Conservation (phyloP, 768 basidiomycete genomes). For the Amanita molliuscula region DNA sequence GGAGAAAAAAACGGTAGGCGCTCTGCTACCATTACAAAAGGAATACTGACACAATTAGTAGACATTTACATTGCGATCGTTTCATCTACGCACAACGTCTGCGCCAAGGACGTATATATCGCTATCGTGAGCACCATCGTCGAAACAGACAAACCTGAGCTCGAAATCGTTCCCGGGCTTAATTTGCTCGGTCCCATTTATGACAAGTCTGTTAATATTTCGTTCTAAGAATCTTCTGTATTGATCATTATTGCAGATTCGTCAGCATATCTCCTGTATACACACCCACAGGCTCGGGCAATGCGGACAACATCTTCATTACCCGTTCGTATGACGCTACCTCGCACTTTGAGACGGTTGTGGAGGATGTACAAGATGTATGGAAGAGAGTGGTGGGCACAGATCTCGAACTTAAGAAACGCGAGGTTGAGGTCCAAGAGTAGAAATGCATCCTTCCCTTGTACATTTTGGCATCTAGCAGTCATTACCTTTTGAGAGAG, state of each 20-base stretch:
- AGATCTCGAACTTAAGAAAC: slow-evolving; percentile 81
- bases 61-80: slow-evolving; percentile 99
- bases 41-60: slow-evolving; percentile 18
- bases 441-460: slow-evolving; percentile 12
- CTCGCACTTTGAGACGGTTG: slow-evolving; percentile 97
- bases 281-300: slow-evolving; percentile 76
- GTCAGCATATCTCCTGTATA: slow-evolving; percentile 82
- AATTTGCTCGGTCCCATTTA: slow-evolving; percentile 85
- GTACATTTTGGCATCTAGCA: not conserved
- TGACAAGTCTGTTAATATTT: slow-evolving; percentile 58
- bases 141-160: slow-evolving; percentile 86
- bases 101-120: slow-evolving; percentile 89
- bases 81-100: slow-evolving; percentile 95
- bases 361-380: slow-evolving; percentile 93
- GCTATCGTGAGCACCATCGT: slow-evolving; percentile 99
- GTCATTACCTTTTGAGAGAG: not conserved
- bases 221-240: not conserved
- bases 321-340: slow-evolving; percentile 98
- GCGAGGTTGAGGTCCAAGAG: slow-evolving; percentile 58
- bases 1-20: slow-evolving; percentile 79
- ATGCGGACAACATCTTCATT: slow-evolving; percentile 88
- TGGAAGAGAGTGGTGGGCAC: slow-evolving; percentile 81
- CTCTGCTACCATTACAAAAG: not conserved
- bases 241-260: slow-evolving; percentile 48
- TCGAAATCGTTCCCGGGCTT: slow-evolving; percentile 87